Percentiles rank a stretch among this genome's conserved stretches.
Evolutionary conservation across 169 alveolate species (phyloP).

Genomic region (Cryptosporidium meleagridis): DNA sequence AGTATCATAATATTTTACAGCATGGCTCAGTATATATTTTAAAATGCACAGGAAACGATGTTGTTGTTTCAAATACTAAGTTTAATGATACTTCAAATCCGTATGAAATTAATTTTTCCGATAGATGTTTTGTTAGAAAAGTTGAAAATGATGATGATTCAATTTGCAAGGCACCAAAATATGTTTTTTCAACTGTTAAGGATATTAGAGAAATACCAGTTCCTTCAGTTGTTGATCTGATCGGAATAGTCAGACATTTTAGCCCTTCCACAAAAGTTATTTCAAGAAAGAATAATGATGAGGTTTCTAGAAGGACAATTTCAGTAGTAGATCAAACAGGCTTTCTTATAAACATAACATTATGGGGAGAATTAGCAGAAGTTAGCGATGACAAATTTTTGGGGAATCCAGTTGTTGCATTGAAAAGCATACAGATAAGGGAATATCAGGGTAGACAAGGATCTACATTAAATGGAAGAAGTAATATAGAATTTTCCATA

Average conservation of each 20-base stretch:
- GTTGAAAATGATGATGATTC: conserved; percentile 63
- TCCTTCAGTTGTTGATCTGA: conserved; percentile 48
- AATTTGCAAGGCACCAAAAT: conserved; percentile 57
- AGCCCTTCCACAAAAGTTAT: conserved; percentile 37
- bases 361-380: conserved; percentile 71
- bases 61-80: conserved; percentile 56
- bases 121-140: conserved; percentile 27
- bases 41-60: conserved; percentile 73
- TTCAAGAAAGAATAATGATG: conserved; percentile 66
- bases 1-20: conserved; percentile 42
- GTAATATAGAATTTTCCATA: conserved; percentile 25
- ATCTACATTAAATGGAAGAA: conserved; percentile 62
- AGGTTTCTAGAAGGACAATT: conserved; percentile 64
- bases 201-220: conserved; percentile 11
- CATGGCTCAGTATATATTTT: conserved; percentile 57
- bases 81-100: conserved; percentile 72
- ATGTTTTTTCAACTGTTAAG: conserved; percentile 23
- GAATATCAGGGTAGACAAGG: conserved; percentile 70
- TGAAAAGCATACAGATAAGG: conserved; percentile 57
- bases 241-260: conserved; percentile 44
- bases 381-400: conserved; percentile 37
- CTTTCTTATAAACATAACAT: conserved; percentile 42
- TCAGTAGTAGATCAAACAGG: conserved; percentile 42
- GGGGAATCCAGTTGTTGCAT: conserved; percentile 61
- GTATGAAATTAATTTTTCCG: conserved; percentile 66